Percentiles rank a stretch among this genome's conserved stretches.
phyloP scores from a whole-genome alignment of 805 yeast genomes.

The Spencermartinsiella europaea region DNA sequence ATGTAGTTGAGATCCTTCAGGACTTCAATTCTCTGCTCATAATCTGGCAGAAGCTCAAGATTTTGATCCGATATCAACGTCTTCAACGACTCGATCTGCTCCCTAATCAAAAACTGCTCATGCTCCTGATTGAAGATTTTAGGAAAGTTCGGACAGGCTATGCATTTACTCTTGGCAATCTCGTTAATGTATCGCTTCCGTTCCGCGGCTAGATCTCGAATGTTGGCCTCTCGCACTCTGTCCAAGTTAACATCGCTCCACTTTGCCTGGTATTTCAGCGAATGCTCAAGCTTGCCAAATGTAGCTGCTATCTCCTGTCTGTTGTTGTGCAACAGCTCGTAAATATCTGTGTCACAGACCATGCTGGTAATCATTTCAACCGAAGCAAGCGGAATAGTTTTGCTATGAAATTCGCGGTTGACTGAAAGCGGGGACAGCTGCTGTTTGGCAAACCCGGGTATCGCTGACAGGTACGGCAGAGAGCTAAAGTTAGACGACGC shows the following conservation, averaged over 20 bases:
- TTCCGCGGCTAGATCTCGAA: constrained; percentile 36
- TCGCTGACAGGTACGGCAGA: constrained; percentile 8
- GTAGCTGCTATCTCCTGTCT: not conserved
- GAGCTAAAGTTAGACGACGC: not conserved
- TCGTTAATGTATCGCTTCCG: constrained; percentile 34
- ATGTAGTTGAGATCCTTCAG: constrained; percentile 74
- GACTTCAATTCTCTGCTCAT: constrained; percentile 81
- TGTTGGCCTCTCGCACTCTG: constrained; percentile 32
- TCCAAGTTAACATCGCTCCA: constrained; percentile 40
- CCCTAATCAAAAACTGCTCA: constrained; percentile 41
- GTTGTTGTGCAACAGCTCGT: not conserved
- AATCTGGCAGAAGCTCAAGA: constrained; percentile 85
- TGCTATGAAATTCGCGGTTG: not conserved
- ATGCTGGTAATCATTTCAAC: constrained; percentile 4
- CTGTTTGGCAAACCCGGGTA: constrained; percentile 7
- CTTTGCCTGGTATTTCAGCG: constrained; percentile 6
- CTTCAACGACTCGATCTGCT: constrained; percentile 51
- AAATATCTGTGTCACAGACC: constrained; percentile 5
- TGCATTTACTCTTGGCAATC: constrained; percentile 28
- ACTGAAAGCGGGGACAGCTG: not conserved
- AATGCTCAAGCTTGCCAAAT: not conserved
- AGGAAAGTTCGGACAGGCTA: constrained; percentile 41
- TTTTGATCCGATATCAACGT: constrained; percentile 78
- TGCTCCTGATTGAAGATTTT: constrained; percentile 42
- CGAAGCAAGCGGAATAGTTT: not conserved